These are phyloP conservation scores for Scedosporium aurantiacum DNA, from an alignment of 2,329 filamentous ascomycete species.

Conservation along the genomic window DNA sequence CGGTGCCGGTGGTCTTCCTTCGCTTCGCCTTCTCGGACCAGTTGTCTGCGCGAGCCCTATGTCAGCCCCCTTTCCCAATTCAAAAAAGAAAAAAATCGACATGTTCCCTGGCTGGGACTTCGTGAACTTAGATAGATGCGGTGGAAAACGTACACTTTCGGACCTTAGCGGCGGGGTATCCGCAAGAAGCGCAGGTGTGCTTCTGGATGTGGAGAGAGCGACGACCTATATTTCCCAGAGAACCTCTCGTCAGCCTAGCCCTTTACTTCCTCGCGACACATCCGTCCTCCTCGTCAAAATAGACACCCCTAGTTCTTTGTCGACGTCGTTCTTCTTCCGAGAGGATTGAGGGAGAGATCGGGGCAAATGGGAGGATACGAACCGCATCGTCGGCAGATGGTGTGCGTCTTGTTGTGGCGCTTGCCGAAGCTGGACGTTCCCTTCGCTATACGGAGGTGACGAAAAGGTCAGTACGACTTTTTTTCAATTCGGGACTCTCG, in stretches of 20 bases:
- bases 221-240: constrained; percentile 48
- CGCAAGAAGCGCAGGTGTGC: constrained; percentile 91
- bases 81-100: not conserved
- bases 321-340: constrained; percentile 4
- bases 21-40: constrained; percentile 99
- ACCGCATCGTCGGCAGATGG: constrained; percentile 97
- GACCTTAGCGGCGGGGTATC: constrained; percentile 94
- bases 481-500: constrained; percentile 3
- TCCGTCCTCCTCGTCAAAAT: not conserved
- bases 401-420: constrained; percentile 97
- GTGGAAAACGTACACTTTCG: constrained; percentile 78
- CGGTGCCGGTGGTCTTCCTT: constrained; percentile 97
- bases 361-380: constrained; percentile 34
- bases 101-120: not conserved
- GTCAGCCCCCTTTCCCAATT: not conserved
- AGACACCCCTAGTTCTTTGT: not conserved
- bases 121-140: not conserved
- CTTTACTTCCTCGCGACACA: not conserved
- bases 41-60: constrained; percentile 58
- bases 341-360: not conserved
- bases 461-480: constrained; percentile 15
- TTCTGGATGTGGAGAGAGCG: constrained; percentile 99
- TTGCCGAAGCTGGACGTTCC: constrained; percentile 48
- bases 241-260: not conserved
- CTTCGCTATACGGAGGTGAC: constrained; percentile 32